Evolutionary conservation across 1,139 yeast species (phyloP).

Genomic region (Diutina ranongensis): DNA sequence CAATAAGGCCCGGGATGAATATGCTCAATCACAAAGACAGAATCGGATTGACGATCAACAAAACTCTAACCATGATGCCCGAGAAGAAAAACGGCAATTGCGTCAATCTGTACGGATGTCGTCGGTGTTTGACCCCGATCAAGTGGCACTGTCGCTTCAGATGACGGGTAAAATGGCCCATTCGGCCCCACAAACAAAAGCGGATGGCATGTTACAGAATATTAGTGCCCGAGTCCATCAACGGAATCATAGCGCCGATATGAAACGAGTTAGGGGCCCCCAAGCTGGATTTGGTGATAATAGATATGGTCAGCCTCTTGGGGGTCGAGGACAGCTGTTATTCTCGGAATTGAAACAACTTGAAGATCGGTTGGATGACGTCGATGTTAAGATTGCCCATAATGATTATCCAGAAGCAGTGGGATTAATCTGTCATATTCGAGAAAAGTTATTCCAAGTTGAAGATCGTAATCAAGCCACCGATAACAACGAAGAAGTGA

Average conservation of each 20-base stretch:
- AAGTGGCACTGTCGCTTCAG: not conserved
- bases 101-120: conserved; percentile 31
- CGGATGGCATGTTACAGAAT: conserved; percentile 37
- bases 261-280: conserved; percentile 16
- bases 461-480: conserved; percentile 10
- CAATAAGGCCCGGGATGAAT: conserved; percentile 54
- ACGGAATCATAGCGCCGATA: conserved; percentile 40
- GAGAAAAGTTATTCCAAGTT: conserved; percentile 18
- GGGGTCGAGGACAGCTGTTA: conserved; percentile 11
- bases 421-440: conserved; percentile 35
- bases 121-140: conserved; percentile 17
- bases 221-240: conserved; percentile 45
- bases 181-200: conserved; percentile 12
- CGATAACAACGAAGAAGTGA: conserved; percentile 18
- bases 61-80: not conserved
- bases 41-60: not conserved
- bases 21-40: conserved; percentile 37
- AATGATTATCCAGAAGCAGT: conserved; percentile 46
- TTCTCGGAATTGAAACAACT: conserved; percentile 38
- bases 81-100: conserved; percentile 25
- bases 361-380: conserved; percentile 54
- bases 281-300: not conserved
- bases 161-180: not conserved
- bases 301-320: not conserved
- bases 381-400: conserved; percentile 57